Evolutionary conservation across 2,329 filamentous ascomycete species (phyloP).

Genomic region (Exophiala bonariae): DNA sequence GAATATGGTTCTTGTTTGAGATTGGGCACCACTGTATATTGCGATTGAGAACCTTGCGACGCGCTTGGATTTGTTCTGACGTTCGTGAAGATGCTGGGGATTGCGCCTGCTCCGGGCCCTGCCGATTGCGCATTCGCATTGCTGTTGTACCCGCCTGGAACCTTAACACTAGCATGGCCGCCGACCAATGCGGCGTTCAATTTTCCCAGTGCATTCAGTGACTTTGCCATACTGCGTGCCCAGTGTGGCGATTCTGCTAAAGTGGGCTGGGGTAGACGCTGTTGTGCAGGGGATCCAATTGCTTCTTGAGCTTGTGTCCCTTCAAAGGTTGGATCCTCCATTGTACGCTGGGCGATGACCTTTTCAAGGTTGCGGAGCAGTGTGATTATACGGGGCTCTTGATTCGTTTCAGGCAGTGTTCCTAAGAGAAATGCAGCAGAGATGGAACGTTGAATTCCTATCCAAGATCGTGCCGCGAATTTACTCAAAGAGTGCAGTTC

Average conservation of each 20-base stretch:
- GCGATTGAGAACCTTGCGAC: slow-evolving; percentile 8
- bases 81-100: slow-evolving; percentile 24
- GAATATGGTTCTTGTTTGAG: slow-evolving; percentile 20
- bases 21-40: slow-evolving; percentile 11
- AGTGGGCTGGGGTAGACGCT: slow-evolving; percentile 9
- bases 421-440: slow-evolving; percentile 49
- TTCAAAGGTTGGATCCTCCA: slow-evolving; percentile 25
- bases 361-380: slow-evolving; percentile 43
- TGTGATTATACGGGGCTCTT: slow-evolving; percentile 39
- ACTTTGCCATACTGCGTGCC: slow-evolving; percentile 47
- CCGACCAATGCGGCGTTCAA: slow-evolving; percentile 41
- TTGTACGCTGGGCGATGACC: slow-evolving; percentile 46
- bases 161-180: slow-evolving; percentile 12
- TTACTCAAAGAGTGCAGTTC: slow-evolving; percentile 50
- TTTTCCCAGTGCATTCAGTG: slow-evolving; percentile 46
- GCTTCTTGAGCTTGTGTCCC: not conserved
- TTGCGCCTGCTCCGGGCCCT: slow-evolving; percentile 10
- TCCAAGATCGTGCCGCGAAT: slow-evolving; percentile 48
- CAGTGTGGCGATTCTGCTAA: slow-evolving; percentile 37
- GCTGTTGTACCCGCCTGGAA: not conserved
- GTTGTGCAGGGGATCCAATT: slow-evolving; percentile 21
- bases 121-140: not conserved
- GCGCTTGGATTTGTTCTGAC: slow-evolving; percentile 11
- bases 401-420: slow-evolving; percentile 45
- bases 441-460: slow-evolving; percentile 47